Evolutionary conservation across 2,329 filamentous ascomycete species (phyloP), one percentile per base, ranked within the genome.

Genomic region (Cytospora piceae): DNA sequence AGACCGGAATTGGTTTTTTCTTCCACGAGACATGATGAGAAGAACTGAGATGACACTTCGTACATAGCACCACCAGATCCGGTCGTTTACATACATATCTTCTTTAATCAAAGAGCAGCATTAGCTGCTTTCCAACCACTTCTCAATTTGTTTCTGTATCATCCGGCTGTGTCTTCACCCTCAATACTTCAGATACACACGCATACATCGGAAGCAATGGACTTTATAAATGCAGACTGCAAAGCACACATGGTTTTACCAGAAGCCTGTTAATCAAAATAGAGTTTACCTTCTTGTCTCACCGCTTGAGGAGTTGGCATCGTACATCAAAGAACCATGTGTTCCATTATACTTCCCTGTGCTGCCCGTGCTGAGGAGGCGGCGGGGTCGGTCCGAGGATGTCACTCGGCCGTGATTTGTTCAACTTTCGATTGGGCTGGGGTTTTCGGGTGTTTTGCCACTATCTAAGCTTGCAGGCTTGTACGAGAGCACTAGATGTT

Each of bases 41-140:
- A 34, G 46, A 17, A 57, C 57, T n/a, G 60, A 63, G 39, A 57
- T 49, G 22, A 39, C 42, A 31, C 32, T 51, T 51, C 22, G 61
- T 57, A 63, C 61, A 63, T 52, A 63, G 61, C 53, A 12, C 11
- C 46, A 49, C 46, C 39, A 57, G 56, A 32, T 15, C 32, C 42
- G 51, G 53, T 20, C 20, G 53, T 54, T 46, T 63, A 24, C 31
- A 22, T 55, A 17, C 17, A 12, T 42, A 12, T 46, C 27, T 49
- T 49, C 12, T 49, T 9, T 24, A 49, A 24, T 49, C 5, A 8
- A 49, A 22, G 4, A 14, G 46, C 46, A 49, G 46, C n/a, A 24
- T 5, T 9, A 49, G 46, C 46, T 49, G 22, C 46, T 14, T 24
- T 22, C 46, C 8, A 11, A 24, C 22, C 8, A 24, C 20, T 22